These are phyloP conservation scores for Martiniozyma asiatica DNA, from an alignment of 1,139 yeast genomes.

Conservation along the genomic window DNA sequence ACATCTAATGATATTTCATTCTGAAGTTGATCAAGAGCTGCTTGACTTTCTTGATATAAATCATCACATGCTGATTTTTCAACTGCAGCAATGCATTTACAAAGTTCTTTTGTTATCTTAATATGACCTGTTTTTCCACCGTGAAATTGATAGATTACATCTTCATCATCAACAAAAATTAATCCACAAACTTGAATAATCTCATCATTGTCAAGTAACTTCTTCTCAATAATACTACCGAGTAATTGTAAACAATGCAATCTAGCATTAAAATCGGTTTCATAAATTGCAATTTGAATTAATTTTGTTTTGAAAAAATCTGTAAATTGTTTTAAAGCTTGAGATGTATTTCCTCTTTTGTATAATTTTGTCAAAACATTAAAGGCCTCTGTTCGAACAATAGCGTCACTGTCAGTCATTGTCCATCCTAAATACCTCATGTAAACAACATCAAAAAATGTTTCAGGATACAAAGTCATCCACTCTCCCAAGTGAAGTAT, in stretches of 20 bases:
- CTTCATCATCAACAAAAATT: slow-evolving; percentile 32
- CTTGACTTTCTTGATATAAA: slow-evolving; percentile 26
- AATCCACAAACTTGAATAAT: slow-evolving; percentile 29
- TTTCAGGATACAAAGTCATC: slow-evolving; percentile 61
- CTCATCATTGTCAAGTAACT: slow-evolving; percentile 52
- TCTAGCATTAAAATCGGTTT: slow-evolving; percentile 43
- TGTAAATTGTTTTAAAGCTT: slow-evolving; percentile 28
- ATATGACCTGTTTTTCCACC: slow-evolving; percentile 13
- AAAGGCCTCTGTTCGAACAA: slow-evolving; percentile 56
- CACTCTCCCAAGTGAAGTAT: slow-evolving; percentile 49
- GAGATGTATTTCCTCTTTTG: slow-evolving; percentile 14
- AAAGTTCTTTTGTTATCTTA: slow-evolving; percentile 25
- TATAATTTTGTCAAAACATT: slow-evolving; percentile 43
- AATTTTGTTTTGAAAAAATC: slow-evolving; percentile 38
- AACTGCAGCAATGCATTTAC: slow-evolving; percentile 31
- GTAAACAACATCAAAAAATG: slow-evolving; percentile 55
- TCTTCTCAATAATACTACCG: slow-evolving; percentile 43
- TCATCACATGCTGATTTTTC: slow-evolving; percentile 26
- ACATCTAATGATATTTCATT: slow-evolving; percentile 23
- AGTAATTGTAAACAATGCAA: slow-evolving; percentile 40
- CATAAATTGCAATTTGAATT: slow-evolving; percentile 46
- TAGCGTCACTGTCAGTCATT: slow-evolving; percentile 52
- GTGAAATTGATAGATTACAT: slow-evolving; percentile 14
- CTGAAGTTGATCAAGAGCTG: slow-evolving; percentile 22
- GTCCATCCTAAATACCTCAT: slow-evolving; percentile 79